A percentile compares a stretch with the other conserved stretches of the same genome.
These are phyloP conservation scores for Diaporthe amygdali DNA, from an alignment of 2,329 filamentous ascomycete genomes.

Conservation along the genomic window DNA sequence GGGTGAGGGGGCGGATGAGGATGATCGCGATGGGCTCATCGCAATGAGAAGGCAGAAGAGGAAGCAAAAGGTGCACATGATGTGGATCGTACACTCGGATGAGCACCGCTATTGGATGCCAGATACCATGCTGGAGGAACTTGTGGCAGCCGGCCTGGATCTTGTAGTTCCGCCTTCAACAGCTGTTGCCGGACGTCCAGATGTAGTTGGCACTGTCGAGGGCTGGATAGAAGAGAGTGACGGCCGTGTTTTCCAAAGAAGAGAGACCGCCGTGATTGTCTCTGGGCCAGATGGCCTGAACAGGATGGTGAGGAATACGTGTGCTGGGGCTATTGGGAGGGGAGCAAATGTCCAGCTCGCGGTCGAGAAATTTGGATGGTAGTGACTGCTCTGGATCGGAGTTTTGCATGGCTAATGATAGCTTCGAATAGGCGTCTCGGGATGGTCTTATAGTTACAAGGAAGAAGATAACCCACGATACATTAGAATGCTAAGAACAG, in stretches of 20 bases:
- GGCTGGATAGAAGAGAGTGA: constrained; percentile 38
- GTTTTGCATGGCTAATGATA: background rate
- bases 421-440: background rate
- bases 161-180: constrained; percentile 62
- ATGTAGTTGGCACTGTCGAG: constrained; percentile 50
- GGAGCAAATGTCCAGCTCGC: constrained; percentile 57
- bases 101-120: constrained; percentile 61
- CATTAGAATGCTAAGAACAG: background rate
- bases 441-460: background rate
- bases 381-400: background rate
- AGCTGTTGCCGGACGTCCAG: constrained; percentile 55
- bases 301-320: constrained; percentile 62
- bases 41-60: background rate
- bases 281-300: constrained; percentile 69
- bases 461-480: background rate
- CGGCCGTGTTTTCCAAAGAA: constrained; percentile 22
- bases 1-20: constrained; percentile 18
- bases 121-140: constrained; percentile 50
- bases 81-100: constrained; percentile 64
- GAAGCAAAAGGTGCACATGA: constrained; percentile 49
- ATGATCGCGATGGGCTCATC: background rate
- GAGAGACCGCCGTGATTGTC: constrained; percentile 57
- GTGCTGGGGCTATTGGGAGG: constrained; percentile 50
- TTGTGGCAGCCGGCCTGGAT: constrained; percentile 54
- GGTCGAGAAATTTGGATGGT: constrained; percentile 75